These are phyloP conservation scores for Corynascus novoguineensis DNA, from an alignment of 495 filamentous ascomycete species.

Conservation along the genomic window DNA sequence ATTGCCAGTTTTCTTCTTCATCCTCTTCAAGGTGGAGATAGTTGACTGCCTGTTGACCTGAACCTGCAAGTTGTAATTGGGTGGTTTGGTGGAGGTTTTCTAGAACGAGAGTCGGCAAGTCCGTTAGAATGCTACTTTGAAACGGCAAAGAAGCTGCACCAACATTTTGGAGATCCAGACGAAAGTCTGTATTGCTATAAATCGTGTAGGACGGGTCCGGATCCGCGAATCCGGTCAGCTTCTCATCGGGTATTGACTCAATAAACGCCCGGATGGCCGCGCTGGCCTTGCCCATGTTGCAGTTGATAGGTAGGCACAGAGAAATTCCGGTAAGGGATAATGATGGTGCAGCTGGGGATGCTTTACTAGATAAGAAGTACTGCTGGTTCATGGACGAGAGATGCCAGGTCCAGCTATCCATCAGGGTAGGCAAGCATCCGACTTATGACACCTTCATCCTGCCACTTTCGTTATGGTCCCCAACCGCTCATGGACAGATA, in stretches of 20 bases:
- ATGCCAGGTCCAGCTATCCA: background rate
- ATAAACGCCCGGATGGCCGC: background rate
- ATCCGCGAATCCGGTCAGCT: background rate
- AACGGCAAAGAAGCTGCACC: background rate
- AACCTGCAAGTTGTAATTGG: constrained; percentile 3
- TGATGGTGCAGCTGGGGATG: background rate
- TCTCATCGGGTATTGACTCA: background rate
- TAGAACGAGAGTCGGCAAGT: background rate
- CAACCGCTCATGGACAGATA: background rate
- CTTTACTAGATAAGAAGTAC: background rate
- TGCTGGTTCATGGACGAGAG: background rate
- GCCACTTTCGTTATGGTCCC: background rate
- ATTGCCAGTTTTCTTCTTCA: background rate
- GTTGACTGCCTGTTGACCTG: background rate
- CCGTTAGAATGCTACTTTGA: background rate
- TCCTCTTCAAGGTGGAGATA: background rate
- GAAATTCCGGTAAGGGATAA: background rate
- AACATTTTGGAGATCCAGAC: background rate
- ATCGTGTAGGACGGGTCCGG: background rate
- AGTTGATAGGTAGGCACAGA: background rate
- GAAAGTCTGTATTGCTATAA: background rate
- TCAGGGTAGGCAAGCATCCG: background rate
- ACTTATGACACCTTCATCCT: background rate
- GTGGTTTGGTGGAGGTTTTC: background rate
- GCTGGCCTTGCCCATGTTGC: background rate